Evolutionary conservation across 257 asterid genomes (phyloP).

Genomic region (Penstemon barbatus): DNA sequence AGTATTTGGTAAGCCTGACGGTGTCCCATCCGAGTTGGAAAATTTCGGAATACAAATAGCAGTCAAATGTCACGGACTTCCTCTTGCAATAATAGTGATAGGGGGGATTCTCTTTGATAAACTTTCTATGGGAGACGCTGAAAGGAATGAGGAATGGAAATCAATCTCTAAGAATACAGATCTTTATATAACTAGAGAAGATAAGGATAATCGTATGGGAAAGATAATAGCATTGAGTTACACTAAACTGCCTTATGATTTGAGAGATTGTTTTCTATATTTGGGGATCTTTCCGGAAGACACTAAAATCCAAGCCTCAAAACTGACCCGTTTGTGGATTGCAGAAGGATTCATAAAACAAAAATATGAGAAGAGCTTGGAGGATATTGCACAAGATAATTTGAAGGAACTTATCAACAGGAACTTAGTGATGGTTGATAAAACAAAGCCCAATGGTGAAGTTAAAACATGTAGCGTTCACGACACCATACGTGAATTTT

Average conservation of each 20-base stretch:
- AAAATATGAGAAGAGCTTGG: slow-evolving; percentile 16
- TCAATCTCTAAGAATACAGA: background rate
- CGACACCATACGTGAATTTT: slow-evolving; percentile 34
- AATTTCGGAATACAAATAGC: slow-evolving; percentile 26
- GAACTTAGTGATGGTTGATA: slow-evolving; percentile 31
- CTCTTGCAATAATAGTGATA: slow-evolving; percentile 29
- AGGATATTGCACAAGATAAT: slow-evolving; percentile 25
- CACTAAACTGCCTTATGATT: slow-evolving; percentile 27
- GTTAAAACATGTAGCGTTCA: slow-evolving; percentile 37
- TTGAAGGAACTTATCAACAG: slow-evolving; percentile 27
- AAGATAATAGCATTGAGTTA: slow-evolving; percentile 30
- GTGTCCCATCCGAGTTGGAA: slow-evolving; percentile 19
- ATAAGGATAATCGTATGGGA: background rate
- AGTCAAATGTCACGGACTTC: slow-evolving; percentile 32
- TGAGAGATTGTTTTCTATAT: slow-evolving; percentile 35
- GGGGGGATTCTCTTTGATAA: slow-evolving; percentile 1
- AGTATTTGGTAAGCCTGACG: slow-evolving; percentile 25
- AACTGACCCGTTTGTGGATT: slow-evolving; percentile 30
- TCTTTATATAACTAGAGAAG: background rate
- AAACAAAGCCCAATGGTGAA: slow-evolving; percentile 28
- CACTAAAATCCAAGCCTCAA: slow-evolving; percentile 20
- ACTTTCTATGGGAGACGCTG: background rate
- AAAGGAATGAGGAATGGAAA: slow-evolving; percentile 1
- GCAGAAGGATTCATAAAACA: slow-evolving; percentile 34
- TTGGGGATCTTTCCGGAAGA: slow-evolving; percentile 32